These are phyloP conservation scores for Coemansia sp. DNA, from an alignment of 192 early-diverging fungal genomes.

Conservation along the genomic window DNA sequence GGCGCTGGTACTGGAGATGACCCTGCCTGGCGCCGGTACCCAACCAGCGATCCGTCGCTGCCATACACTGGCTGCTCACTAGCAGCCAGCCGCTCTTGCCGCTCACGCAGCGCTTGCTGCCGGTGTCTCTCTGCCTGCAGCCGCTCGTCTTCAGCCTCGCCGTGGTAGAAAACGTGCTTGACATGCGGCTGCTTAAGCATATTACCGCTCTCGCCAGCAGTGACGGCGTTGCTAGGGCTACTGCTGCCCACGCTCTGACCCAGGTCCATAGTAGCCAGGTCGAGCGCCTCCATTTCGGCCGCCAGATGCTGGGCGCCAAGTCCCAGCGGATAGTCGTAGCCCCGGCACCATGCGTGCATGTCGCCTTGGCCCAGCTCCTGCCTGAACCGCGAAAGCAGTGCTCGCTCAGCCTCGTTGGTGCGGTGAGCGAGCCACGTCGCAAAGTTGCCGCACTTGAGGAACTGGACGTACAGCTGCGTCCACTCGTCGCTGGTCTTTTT, in stretches of 20 bases:
- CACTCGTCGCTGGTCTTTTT: slow-evolving; percentile 66
- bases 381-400: slow-evolving; percentile 75
- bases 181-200: slow-evolving; percentile 30
- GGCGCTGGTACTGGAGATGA: background rate
- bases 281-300: slow-evolving; percentile 47
- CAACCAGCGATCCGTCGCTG: slow-evolving; percentile 52
- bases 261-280: slow-evolving; percentile 53
- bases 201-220: background rate
- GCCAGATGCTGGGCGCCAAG: slow-evolving; percentile 46
- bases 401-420: slow-evolving; percentile 76
- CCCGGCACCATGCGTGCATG: slow-evolving; percentile 53
- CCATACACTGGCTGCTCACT: slow-evolving; percentile 42
- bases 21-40: slow-evolving; percentile 32
- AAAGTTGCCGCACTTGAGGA: slow-evolving; percentile 94
- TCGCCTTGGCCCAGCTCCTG: slow-evolving; percentile 65
- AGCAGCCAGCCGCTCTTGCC: slow-evolving; percentile 39
- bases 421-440: slow-evolving; percentile 90
- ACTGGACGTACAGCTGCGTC: slow-evolving; percentile 76
- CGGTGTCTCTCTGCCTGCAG: slow-evolving; percentile 38
- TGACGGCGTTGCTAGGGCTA: background rate
- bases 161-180: slow-evolving; percentile 53
- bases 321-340: slow-evolving; percentile 47
- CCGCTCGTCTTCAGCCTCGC: slow-evolving; percentile 49
- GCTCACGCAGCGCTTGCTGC: slow-evolving; percentile 41
- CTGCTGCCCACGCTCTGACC: slow-evolving; percentile 22